phyloP scores from a whole-genome alignment of 2,329 filamentous ascomycete genomes.

The Aurifilum marmelostoma region DNA sequence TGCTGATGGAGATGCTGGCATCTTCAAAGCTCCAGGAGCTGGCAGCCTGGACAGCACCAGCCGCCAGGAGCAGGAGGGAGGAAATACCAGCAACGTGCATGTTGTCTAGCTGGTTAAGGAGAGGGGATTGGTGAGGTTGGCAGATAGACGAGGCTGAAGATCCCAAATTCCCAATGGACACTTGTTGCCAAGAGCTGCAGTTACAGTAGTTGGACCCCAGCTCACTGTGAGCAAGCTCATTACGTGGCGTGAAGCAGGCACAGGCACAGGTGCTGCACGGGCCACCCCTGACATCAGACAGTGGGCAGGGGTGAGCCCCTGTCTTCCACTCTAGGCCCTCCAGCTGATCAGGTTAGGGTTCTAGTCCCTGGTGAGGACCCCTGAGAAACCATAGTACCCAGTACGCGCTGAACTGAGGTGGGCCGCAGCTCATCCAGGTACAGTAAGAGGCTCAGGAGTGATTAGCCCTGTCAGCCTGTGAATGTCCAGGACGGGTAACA shows the following conservation, averaged over 20 bases:
- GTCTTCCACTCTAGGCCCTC: neutral
- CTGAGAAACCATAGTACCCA: neutral
- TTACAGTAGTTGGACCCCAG: conserved; percentile 11
- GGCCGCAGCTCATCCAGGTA: neutral
- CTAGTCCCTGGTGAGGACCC: neutral
- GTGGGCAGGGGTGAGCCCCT: neutral
- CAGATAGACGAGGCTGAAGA: conserved; percentile 19
- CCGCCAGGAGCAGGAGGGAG: conserved; percentile 51
- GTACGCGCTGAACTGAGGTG: neutral
- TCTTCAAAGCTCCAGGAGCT: conserved; percentile 76
- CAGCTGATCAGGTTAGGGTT: neutral
- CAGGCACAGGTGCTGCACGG: conserved; percentile 6
- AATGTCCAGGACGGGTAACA: neutral
- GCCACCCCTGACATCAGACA: conserved; percentile 8
- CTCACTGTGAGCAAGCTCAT: conserved; percentile 17
- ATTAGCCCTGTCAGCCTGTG: neutral
- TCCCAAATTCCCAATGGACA: conserved; percentile 23
- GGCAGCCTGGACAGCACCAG: conserved; percentile 55
- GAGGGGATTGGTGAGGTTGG: conserved; percentile 18
- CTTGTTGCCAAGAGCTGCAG: conserved; percentile 21
- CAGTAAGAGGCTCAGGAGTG: neutral
- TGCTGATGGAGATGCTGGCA: conserved; percentile 66
- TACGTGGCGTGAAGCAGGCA: conserved; percentile 28
- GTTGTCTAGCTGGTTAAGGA: conserved; percentile 23
- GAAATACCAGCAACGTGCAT: conserved; percentile 50